phyloP scores from a whole-genome alignment of 768 basidiomycete species.

The Chalciporus pseudorubinellus region DNA sequence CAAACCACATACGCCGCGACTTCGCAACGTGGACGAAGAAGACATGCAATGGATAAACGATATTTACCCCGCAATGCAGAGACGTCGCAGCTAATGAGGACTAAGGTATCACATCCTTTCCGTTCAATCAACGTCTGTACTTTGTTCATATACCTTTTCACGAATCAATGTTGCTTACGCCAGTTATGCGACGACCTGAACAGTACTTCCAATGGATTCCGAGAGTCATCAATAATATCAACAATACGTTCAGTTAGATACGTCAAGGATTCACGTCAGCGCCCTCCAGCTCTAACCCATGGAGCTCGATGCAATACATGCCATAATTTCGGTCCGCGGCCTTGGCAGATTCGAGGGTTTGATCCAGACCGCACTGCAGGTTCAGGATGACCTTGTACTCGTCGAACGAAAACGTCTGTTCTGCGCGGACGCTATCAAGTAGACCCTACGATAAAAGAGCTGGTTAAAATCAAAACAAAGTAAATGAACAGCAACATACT shows the following conservation, averaged over 20 bases:
- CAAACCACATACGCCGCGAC: constrained; percentile 15
- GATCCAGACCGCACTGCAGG: constrained; percentile 84
- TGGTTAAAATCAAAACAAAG: not conserved
- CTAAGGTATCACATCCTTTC: not conserved
- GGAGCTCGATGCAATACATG: constrained; percentile 88
- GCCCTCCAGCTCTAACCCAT: constrained; percentile 65
- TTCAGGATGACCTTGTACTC: constrained; percentile 91
- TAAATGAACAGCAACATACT: constrained; percentile 40
- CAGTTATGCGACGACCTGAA: not conserved
- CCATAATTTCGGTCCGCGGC: constrained; percentile 73
- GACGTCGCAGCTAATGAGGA: constrained; percentile 1
- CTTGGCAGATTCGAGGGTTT: constrained; percentile 49
- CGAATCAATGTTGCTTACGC: not conserved
- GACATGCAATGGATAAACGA: constrained; percentile 37
- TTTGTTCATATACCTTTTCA: not conserved
- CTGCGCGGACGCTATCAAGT: constrained; percentile 64
- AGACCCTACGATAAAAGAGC: constrained; percentile 53
- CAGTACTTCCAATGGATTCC: not conserved
- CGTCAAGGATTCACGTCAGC: constrained; percentile 36
- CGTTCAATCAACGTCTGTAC: not conserved
- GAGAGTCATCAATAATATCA: constrained; percentile 5
- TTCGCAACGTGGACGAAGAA: constrained; percentile 25
- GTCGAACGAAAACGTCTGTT: constrained; percentile 76
- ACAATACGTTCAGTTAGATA: constrained; percentile 14
- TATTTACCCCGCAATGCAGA: not conserved